Percentiles rank a stretch among this genome's conserved stretches.
These are phyloP conservation scores for Capsicum baccatum DNA, from an alignment of 257 asterid genomes.

Conservation along the genomic window DNA sequence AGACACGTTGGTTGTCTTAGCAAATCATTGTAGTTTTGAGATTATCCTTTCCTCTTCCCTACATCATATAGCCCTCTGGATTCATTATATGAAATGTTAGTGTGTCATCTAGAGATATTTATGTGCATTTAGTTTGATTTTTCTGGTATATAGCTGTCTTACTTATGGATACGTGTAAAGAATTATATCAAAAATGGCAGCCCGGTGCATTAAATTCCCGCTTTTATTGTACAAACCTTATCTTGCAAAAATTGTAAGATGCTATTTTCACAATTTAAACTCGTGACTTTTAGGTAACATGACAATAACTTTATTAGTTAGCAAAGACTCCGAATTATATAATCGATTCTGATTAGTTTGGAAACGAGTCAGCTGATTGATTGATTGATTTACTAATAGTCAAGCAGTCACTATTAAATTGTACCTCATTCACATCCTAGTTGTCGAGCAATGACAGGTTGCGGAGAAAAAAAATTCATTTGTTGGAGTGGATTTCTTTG, in stretches of 20 bases:
- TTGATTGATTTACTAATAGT: not conserved
- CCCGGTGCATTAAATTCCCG: no score
- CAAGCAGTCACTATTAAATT: not conserved
- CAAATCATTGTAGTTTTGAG: conserved; percentile 20
- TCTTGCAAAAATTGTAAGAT: no score
- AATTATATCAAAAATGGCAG: no score
- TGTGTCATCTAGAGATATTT: conserved; percentile 20
- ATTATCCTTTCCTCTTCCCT: not conserved
- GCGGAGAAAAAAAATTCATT: not conserved
- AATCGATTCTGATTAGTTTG: not conserved
- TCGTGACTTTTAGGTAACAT: no score
- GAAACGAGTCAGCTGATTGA: not conserved
- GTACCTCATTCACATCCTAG: not conserved
- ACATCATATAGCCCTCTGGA: not conserved
- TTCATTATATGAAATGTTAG: not conserved
- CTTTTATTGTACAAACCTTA: no score
- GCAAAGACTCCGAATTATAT: not conserved
- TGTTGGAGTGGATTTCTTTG: not conserved
- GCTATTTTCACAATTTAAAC: no score
- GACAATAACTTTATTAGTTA: no score
- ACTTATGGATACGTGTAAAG: not conserved
- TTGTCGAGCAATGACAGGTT: not conserved
- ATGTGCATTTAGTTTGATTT: not conserved
- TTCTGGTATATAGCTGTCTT: not conserved
- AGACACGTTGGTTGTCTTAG: conserved; percentile 13